These are phyloP conservation scores for Trypanosoma scelopori DNA, from an alignment of 208 protist species.

Conservation along the genomic window DNA sequence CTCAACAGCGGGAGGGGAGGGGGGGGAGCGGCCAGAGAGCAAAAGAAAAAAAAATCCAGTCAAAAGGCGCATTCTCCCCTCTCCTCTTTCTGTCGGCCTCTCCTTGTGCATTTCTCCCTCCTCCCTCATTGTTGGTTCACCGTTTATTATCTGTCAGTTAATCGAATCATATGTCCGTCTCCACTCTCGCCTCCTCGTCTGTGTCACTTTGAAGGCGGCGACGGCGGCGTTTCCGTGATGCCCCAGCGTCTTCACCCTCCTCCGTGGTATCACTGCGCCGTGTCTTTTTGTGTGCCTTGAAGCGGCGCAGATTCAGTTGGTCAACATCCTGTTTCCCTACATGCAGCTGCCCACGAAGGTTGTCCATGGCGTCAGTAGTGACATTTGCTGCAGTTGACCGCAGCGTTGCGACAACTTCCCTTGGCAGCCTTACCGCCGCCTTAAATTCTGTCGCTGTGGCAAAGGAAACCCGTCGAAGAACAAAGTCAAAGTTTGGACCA, in stretches of 20 bases:
- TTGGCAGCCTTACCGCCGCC: conserved; percentile 58
- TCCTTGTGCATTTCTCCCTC: not conserved
- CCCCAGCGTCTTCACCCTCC: conserved; percentile 23
- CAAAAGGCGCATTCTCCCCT: not conserved
- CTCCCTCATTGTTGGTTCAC: not conserved
- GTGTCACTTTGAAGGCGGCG: conserved; percentile 9
- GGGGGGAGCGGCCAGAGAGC: not conserved
- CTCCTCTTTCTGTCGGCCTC: not conserved
- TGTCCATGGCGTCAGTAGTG: conserved; percentile 62
- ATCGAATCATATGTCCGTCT: conserved; percentile 36
- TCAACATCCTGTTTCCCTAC: conserved; percentile 75
- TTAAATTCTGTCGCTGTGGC: conserved; percentile 82
- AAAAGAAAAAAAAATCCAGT: not conserved
- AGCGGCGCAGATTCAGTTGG: conserved; percentile 78
- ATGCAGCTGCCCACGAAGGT: conserved; percentile 84
- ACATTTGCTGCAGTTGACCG: conserved; percentile 73
- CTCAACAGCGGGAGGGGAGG: not conserved
- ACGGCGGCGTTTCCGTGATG: conserved; percentile 26
- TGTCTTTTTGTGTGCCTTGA: conserved; percentile 72
- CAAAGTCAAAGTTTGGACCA: conserved; percentile 86
- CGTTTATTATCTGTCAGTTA: conserved; percentile 1
- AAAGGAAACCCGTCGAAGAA: conserved; percentile 70
- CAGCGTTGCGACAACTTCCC: conserved; percentile 55
- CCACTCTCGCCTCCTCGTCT: conserved; percentile 22
- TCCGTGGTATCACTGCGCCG: conserved; percentile 1